Percentiles rank a stretch among this genome's conserved stretches.
phyloP scores from a whole-genome alignment of 1,139 yeast genomes.

The Yamadazyma jaroonii region DNA sequence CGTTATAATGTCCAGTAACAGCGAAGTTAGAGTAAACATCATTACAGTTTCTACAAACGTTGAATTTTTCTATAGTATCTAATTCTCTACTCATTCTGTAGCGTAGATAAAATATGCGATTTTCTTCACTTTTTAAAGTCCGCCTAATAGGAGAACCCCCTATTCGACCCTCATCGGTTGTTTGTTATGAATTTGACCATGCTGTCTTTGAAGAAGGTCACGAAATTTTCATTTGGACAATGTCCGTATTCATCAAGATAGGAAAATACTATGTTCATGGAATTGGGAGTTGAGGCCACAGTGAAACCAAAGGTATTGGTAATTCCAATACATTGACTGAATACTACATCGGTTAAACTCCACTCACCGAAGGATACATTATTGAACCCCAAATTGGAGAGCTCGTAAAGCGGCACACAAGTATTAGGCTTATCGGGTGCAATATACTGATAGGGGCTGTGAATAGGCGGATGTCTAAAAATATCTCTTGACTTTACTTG shows the following conservation, averaged over 20 bases:
- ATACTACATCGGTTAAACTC: constrained; percentile 20
- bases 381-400: constrained; percentile 27
- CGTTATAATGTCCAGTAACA: constrained; percentile 23
- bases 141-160: no score
- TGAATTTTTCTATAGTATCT: constrained; percentile 19
- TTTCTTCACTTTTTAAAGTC: no score
- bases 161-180: no score
- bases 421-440: constrained; percentile 10
- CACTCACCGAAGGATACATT: constrained; percentile 13
- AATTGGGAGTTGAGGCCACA: constrained; percentile 19
- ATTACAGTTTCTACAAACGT: constrained; percentile 24
- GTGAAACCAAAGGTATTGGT: constrained; percentile 19
- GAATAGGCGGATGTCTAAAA: constrained; percentile 18
- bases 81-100: no score
- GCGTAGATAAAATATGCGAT: no score
- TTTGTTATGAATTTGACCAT: no score
- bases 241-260: constrained; percentile 15
- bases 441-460: constrained; percentile 14
- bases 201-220: neutral
- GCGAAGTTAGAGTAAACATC: constrained; percentile 27
- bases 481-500: constrained; percentile 12
- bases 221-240: constrained; percentile 1
- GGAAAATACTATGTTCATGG: constrained; percentile 22
- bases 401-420: constrained; percentile 15
- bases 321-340: constrained; percentile 25